Percentiles rank a stretch among this genome's conserved stretches.
Conservation (phyloP, 2,329 filamentous ascomycete species). For the Davidsoniella eucalypti region DNA sequence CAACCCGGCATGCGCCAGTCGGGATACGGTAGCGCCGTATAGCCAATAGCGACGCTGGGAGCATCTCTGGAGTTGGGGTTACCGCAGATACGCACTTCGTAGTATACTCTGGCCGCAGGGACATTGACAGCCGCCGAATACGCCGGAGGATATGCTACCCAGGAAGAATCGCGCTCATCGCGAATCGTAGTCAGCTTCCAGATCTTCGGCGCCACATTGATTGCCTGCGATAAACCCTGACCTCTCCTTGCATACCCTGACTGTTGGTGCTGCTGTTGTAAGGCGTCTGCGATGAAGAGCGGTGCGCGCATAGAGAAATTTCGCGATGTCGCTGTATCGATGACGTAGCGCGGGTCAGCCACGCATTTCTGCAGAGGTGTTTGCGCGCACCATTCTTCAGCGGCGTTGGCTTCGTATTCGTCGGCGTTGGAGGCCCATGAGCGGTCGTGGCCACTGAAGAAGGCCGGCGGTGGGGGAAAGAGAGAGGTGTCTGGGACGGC, state of each 20-base stretch:
- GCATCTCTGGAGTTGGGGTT: constrained; percentile 26
- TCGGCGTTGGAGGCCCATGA: constrained; percentile 57
- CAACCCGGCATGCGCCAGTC: constrained; percentile 64
- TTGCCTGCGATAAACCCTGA: constrained; percentile 22
- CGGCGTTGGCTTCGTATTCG: constrained; percentile 44
- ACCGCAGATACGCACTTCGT: constrained; percentile 44
- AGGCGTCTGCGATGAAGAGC: constrained; percentile 11
- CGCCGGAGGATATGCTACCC: constrained; percentile 52
- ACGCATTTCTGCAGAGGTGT: constrained; percentile 43
- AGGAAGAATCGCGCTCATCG: constrained; percentile 40
- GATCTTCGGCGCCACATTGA: constrained; percentile 26
- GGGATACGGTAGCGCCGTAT: constrained; percentile 58
- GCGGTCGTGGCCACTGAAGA: constrained; percentile 44
- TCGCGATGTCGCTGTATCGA: constrained; percentile 27
- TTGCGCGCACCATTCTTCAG: constrained; percentile 45
- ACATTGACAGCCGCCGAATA: constrained; percentile 38
- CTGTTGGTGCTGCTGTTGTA: constrained; percentile 25
- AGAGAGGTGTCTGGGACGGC: constrained; percentile 57
- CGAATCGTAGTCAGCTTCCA: constrained; percentile 31
- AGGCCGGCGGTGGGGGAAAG: constrained; percentile 54
- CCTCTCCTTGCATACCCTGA: too few species aligned
- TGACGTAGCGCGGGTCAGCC: constrained; percentile 18
- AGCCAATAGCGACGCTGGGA: constrained; percentile 45
- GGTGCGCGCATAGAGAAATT: constrained; percentile 31
- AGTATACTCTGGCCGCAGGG: constrained; percentile 38